A percentile compares a stretch with the other conserved stretches of the same genome.
phyloP scores from a whole-genome alignment of 2,329 filamentous ascomycete genomes.

The Aspergillus tubingensis region DNA sequence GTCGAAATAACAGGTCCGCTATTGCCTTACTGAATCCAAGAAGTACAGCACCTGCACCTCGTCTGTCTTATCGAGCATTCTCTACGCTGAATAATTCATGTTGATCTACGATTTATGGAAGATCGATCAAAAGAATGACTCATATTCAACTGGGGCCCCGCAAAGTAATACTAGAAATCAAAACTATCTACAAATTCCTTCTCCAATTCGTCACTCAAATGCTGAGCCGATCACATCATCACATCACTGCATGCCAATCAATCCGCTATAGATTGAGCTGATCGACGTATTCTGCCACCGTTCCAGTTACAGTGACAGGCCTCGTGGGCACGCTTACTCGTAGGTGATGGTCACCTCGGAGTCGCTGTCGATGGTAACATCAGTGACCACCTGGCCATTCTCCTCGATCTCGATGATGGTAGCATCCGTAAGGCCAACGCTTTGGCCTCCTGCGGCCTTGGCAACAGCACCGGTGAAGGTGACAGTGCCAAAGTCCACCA shows the following conservation, averaged over 20 bases:
- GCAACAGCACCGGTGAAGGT: slow-evolving; percentile 48
- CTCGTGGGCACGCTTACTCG: slow-evolving; percentile 12
- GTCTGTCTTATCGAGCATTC: no score
- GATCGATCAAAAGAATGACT: neutral
- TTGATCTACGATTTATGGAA: neutral
- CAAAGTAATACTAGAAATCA: neutral
- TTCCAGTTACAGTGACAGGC: neutral
- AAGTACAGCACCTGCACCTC: no score
- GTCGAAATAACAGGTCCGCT: no score
- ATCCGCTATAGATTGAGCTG: no score
- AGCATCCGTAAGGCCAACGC: slow-evolving; percentile 39
- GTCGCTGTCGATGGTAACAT: slow-evolving; percentile 23
- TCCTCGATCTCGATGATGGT: slow-evolving; percentile 52
- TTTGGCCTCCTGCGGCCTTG: slow-evolving; percentile 27
- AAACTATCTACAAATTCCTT: neutral
- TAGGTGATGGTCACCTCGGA: slow-evolving; percentile 30
- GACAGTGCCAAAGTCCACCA: slow-evolving; percentile 53
- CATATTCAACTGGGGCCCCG: neutral
- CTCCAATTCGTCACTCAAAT: neutral
- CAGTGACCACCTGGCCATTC: slow-evolving; percentile 38
- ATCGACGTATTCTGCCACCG: no score
- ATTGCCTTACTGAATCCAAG: no score
- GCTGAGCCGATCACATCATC: neutral
- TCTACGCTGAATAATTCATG: no score
- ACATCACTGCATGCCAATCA: no score